These are phyloP conservation scores for Gastrodia elata DNA, from an alignment of 106 monocot species.

Conservation along the genomic window DNA sequence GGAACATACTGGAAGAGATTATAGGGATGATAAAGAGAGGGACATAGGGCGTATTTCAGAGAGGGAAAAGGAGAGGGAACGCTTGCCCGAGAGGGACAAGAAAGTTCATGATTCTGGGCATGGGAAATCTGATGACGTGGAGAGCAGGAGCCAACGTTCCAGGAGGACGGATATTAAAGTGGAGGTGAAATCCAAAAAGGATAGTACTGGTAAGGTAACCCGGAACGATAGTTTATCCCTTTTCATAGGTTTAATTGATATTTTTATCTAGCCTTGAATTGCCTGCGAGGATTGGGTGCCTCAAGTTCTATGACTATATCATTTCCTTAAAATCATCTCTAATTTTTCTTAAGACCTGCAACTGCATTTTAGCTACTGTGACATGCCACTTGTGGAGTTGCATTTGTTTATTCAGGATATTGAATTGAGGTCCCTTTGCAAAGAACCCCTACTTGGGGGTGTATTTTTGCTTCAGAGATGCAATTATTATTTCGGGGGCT, in stretches of 20 bases:
- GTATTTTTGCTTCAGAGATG: no score
- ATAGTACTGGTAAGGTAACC: conserved; percentile 22
- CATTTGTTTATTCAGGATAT: not conserved
- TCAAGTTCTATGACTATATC: not conserved
- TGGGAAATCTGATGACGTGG: conserved; percentile 14
- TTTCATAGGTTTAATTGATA: not conserved
- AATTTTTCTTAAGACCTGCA: not conserved
- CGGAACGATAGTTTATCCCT: not conserved
- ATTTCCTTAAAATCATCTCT: not conserved
- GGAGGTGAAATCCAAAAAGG: conserved; percentile 10
- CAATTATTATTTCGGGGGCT: no score
- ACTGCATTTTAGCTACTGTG: not conserved
- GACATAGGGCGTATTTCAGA: conserved; percentile 12
- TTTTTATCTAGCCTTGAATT: conserved; percentile 1
- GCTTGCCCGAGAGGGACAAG: conserved; percentile 20
- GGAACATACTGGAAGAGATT: conserved; percentile 42
- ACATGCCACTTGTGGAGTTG: not conserved
- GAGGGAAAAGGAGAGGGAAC: conserved; percentile 17
- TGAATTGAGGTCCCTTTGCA: not conserved
- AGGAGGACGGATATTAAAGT: conserved; percentile 3
- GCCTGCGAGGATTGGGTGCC: not conserved
- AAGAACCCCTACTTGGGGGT: no score
- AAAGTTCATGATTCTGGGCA: conserved; percentile 15
- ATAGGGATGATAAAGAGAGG: conserved; percentile 23
- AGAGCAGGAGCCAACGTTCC: conserved; percentile 1